Conservation (phyloP, 306 rosid genomes). For the Begonia fuchsioides region DNA sequence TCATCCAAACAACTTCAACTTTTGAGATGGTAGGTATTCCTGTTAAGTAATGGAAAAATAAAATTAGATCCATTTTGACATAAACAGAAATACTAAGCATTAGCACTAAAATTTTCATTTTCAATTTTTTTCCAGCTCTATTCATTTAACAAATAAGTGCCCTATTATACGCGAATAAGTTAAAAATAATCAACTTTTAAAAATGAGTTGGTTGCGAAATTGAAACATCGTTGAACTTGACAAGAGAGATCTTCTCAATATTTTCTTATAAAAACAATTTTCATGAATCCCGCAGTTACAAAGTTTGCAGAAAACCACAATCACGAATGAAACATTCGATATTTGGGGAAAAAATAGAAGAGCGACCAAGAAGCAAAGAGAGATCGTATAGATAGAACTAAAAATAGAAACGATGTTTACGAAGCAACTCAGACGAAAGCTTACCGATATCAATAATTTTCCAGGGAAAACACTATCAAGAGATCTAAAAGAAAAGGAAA, state of each 20-base stretch:
- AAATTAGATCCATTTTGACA: too few species aligned
- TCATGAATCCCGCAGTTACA: neutral
- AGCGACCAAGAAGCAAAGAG: neutral
- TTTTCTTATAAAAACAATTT: neutral
- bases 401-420: neutral
- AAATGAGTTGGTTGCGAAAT: too few species aligned
- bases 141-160: neutral
- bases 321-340: neutral
- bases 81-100: too few species aligned
- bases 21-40: too few species aligned
- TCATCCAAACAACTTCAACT: too few species aligned
- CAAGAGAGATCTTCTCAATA: neutral
- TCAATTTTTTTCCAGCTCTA: neutral
- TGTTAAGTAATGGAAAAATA: too few species aligned
- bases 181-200: neutral
- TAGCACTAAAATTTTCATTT: too few species aligned
- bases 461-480: neutral
- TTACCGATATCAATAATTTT: neutral
- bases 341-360: neutral
- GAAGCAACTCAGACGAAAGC: neutral
- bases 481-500: neutral
- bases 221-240: neutral
- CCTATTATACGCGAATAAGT: neutral
- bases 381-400: neutral
- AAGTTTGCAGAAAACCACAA: neutral